These are phyloP conservation scores for Arthrobotrys entomopaga DNA, from an alignment of 2,329 filamentous ascomycete species.

Conservation along the genomic window DNA sequence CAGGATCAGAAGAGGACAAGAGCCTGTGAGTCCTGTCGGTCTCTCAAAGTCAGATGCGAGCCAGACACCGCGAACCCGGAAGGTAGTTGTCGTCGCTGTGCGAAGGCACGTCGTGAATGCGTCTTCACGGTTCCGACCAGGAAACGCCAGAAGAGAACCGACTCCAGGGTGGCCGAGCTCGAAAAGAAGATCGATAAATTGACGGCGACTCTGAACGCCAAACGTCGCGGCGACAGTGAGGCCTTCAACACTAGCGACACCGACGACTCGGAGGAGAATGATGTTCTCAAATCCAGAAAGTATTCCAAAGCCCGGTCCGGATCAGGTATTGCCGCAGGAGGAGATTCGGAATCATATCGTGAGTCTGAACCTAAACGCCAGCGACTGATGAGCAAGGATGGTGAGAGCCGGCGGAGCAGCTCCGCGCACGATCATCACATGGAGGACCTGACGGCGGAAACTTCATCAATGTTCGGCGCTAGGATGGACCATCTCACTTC, in stretches of 20 bases:
- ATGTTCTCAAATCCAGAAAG: conserved; percentile 34
- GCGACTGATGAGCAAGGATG: conserved; percentile 54
- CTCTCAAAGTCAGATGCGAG: conserved; percentile 85
- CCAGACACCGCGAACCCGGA: conserved; percentile 72
- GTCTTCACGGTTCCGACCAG: conserved; percentile 77
- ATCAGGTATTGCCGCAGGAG: conserved; percentile 8
- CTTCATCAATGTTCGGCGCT: conserved; percentile 59
- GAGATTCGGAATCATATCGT: conserved; percentile 47
- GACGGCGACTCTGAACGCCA: conserved; percentile 79
- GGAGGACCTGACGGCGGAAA: conserved; percentile 81
- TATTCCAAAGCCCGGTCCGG: conserved; percentile 30
- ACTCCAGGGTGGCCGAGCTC: conserved; percentile 86
- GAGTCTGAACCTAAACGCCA: conserved; percentile 55
- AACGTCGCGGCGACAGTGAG: conserved; percentile 58
- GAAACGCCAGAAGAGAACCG: conserved; percentile 91
- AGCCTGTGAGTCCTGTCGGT: conserved; percentile 79
- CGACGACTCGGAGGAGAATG: conserved; percentile 41
- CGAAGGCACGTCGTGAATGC: conserved; percentile 80
- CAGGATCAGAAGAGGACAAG: conserved; percentile 73
- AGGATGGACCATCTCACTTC: conserved; percentile 48
- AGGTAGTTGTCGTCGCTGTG: conserved; percentile 77
- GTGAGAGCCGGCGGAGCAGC: conserved; percentile 40
- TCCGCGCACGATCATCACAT: conserved; percentile 71
- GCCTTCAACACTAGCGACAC: conserved; percentile 37
- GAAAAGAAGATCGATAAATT: conserved; percentile 92